Conservation (phyloP, 352 stramenopile species). For the Pythium brachiatum region DNA sequence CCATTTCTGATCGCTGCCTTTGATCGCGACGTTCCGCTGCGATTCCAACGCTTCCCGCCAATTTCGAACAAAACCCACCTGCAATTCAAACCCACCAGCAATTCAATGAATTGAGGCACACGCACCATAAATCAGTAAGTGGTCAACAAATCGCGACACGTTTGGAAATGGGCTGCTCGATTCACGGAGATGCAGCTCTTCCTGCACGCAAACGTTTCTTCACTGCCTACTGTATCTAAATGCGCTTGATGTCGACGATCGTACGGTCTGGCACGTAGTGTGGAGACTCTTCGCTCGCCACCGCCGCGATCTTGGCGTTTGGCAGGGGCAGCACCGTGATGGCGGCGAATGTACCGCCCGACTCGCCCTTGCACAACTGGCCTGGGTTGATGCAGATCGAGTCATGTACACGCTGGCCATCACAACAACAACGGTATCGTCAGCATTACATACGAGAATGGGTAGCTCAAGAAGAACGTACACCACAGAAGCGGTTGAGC, state of each 20-base stretch:
- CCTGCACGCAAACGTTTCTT: not conserved
- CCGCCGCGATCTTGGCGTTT: conserved; percentile 66
- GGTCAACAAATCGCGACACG: conserved; percentile 9
- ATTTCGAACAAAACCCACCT: not conserved
- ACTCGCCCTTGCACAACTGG: conserved; percentile 91
- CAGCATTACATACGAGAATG: conserved; percentile 12
- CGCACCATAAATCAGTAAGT: conserved; percentile 8
- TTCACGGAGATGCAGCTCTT: not conserved
- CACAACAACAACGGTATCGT: too few species aligned
- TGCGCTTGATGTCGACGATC: conserved; percentile 91
- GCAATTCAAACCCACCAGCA: conserved; percentile 4
- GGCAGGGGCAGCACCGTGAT: conserved; percentile 91
- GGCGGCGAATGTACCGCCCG: conserved; percentile 92
- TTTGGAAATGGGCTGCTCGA: not conserved
- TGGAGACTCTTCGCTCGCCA: conserved; percentile 39
- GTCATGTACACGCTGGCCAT: conserved; percentile 74
- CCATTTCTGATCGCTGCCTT: not conserved
- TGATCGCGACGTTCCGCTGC: conserved; percentile 1
- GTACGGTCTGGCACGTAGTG: conserved; percentile 87
- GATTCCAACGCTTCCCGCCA: conserved; percentile 8
- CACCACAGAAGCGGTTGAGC: conserved; percentile 87
- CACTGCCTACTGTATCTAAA: conserved; percentile 36
- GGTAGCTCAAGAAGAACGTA: conserved; percentile 33
- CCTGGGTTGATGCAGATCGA: conserved; percentile 95
- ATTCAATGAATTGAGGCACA: conserved; percentile 22